Evolutionary conservation across 768 basidiomycete genomes (phyloP), one percentile per base, ranked within the genome.

Genomic region (Boletus pseudopeckii): DNA sequence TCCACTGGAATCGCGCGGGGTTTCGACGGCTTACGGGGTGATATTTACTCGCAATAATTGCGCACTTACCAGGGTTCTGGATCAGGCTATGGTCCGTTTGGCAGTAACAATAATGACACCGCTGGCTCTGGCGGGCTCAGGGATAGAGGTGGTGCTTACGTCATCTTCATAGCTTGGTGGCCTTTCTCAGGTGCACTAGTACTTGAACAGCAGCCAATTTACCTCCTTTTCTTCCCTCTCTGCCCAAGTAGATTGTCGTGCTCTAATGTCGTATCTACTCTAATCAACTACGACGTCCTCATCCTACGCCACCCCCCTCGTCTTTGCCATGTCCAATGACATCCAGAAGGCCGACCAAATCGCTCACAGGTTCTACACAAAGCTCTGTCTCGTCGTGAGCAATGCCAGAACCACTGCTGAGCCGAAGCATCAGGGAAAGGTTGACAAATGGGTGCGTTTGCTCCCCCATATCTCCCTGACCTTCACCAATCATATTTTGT

Each of bases 311-410:
- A 37, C 6, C 43, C 10, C 38, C 45, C 42, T 33, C 47, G 41
- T 43, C 62, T 51, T 67, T 71, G 72, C 77, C 69, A 78, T 78
- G 77, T 78, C 77, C 62, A 77, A 75, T 75, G 78, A 79, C 71
- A 73, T 72, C 54, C 72, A 73, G 66, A 90, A 84, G 77, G 86
- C 89, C 60, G 89, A 92, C 78, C 88, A 90, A 78, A 92, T 92
- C 63, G 86, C 87, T 45, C 84, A 85, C 71, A 84, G 85, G 69
- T 83, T 90, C 71, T 91, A 89, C 74, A 82, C 85, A 47, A 92
- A 92, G 75, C 83, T 92, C 49, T 82, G 82, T 67, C 83, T 86
- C 64, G 80, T 89, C 61, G 77, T 92, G 59, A 79, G 84, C 68
- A 76, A 88, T 66, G 86, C 89, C 14, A 77, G 90, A 55, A 76